A percentile compares a stretch with the other conserved stretches of the same genome.
These are phyloP conservation scores for Apiotrichum domesticum DNA, from an alignment of 1,284 basidiomycete species.

Conservation along the genomic window DNA sequence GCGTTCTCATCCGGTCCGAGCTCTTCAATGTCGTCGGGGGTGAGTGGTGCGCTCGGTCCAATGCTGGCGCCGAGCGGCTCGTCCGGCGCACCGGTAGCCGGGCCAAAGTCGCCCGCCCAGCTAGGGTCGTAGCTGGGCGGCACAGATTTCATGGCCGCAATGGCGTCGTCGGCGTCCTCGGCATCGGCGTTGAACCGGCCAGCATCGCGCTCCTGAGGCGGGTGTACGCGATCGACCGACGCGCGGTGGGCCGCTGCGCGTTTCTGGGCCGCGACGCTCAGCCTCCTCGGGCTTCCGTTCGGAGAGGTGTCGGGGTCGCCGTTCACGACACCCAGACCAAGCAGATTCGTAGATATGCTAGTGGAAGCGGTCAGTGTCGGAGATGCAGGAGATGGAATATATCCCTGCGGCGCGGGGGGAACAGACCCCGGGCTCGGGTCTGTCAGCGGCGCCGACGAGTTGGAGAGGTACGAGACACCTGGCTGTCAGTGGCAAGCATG, in stretches of 20 bases:
- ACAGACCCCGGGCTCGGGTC: not conserved
- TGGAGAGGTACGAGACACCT: not conserved
- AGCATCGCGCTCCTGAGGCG: slow-evolving; percentile 1
- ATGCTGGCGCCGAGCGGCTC: no score
- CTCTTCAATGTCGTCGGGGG: no score
- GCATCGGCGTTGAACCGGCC: not conserved
- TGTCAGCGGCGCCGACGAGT: not conserved
- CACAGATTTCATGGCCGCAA: not conserved
- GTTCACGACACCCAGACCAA: not conserved
- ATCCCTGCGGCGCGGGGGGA: not conserved
- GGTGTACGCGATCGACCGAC: not conserved
- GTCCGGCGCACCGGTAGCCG: no score
- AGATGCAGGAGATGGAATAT: not conserved
- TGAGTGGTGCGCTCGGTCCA: no score
- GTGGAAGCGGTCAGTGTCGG: not conserved
- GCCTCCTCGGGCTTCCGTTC: not conserved
- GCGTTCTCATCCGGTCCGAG: no score
- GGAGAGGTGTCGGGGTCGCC: not conserved
- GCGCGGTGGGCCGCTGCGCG: not conserved
- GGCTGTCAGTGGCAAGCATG: not conserved
- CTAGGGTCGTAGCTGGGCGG: not conserved
- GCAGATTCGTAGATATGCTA: not conserved
- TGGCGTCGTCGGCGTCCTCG: not conserved
- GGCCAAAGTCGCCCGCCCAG: not conserved
- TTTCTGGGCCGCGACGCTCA: not conserved